A percentile compares a stretch with the other conserved stretches of the same genome.
Evolutionary conservation across 2,329 filamentous ascomycete species (phyloP).

Genomic region (Metarhizium anisopliae): DNA sequence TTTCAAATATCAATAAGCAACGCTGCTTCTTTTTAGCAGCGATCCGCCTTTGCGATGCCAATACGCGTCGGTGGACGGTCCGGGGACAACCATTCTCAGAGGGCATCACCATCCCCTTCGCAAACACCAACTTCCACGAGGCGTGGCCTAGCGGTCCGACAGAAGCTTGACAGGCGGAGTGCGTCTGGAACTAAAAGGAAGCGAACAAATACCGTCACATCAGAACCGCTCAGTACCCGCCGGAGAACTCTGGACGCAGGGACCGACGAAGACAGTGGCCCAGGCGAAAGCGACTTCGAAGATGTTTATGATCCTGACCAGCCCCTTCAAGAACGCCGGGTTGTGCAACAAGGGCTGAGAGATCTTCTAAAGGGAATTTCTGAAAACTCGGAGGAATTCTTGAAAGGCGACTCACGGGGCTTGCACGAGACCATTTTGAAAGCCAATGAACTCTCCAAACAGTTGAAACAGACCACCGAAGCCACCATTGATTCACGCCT

Average conservation of each 20-base stretch:
- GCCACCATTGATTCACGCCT: slow-evolving; percentile 85
- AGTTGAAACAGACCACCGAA: slow-evolving; percentile 81
- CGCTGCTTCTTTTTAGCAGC: not conserved
- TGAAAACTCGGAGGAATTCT: slow-evolving; percentile 67
- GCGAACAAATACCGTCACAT: slow-evolving; percentile 15
- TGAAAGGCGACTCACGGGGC: slow-evolving; percentile 55
- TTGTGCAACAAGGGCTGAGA: slow-evolving; percentile 60
- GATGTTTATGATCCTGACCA: slow-evolving; percentile 76
- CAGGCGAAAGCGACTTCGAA: slow-evolving; percentile 11
- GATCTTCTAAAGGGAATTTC: slow-evolving; percentile 49
- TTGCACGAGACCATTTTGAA: slow-evolving; percentile 57
- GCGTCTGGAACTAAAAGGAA: slow-evolving; percentile 23
- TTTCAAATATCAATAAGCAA: not conserved
- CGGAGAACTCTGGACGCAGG: slow-evolving; percentile 11
- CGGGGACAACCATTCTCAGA: slow-evolving; percentile 10
- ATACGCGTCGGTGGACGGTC: slow-evolving; percentile 13
- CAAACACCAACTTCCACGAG: slow-evolving; percentile 11
- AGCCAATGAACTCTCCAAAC: slow-evolving; percentile 55
- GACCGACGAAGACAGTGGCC: slow-evolving; percentile 8
- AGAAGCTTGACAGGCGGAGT: slow-evolving; percentile 13
- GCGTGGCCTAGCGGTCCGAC: slow-evolving; percentile 16
- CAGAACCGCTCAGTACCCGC: slow-evolving; percentile 14
- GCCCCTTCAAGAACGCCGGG: slow-evolving; percentile 61
- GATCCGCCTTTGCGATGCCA: slow-evolving; percentile 14
- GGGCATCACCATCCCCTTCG: slow-evolving; percentile 12